phyloP scores from a whole-genome alignment of 2,329 filamentous ascomycete species.

The Talaromyces piceae region DNA sequence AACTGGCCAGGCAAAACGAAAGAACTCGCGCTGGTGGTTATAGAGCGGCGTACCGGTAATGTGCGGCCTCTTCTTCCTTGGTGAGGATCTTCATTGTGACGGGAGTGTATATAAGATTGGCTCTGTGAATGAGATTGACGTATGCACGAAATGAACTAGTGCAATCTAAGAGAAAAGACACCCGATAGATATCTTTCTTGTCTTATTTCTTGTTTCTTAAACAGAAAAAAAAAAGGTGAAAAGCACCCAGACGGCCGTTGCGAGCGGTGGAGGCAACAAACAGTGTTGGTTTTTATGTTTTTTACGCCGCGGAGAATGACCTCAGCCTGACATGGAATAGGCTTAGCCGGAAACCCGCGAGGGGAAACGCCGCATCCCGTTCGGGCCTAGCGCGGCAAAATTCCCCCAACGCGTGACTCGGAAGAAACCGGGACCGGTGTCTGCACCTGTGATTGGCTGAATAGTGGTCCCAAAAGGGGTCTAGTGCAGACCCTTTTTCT shows the following conservation, averaged over 20 bases:
- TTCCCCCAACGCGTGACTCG: not conserved
- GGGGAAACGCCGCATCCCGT: no score
- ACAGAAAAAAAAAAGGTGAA: no score
- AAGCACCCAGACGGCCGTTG: not conserved
- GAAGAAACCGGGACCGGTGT: not conserved
- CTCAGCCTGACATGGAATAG: not conserved
- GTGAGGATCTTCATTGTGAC: slow-evolving; percentile 87
- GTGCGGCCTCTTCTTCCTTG: slow-evolving; percentile 81
- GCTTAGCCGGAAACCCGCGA: no score
- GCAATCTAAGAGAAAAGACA: no score
- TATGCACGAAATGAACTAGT: no score
- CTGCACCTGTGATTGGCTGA: not conserved
- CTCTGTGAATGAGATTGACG: not conserved
- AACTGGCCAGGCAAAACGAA: not conserved
- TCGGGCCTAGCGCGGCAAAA: not conserved
- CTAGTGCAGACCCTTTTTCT: not conserved
- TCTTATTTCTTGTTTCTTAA: no score
- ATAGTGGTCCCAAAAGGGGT: not conserved
- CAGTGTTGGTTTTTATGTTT: not conserved
- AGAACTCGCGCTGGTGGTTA: not conserved
- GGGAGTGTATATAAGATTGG: not conserved
- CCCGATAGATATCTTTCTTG: no score
- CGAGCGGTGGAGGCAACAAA: not conserved
- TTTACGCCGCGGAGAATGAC: not conserved
- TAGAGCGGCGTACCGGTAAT: slow-evolving; percentile 56